phyloP scores from a whole-genome alignment of 1,284 basidiomycete species.

The Trichosporon sp. region DNA sequence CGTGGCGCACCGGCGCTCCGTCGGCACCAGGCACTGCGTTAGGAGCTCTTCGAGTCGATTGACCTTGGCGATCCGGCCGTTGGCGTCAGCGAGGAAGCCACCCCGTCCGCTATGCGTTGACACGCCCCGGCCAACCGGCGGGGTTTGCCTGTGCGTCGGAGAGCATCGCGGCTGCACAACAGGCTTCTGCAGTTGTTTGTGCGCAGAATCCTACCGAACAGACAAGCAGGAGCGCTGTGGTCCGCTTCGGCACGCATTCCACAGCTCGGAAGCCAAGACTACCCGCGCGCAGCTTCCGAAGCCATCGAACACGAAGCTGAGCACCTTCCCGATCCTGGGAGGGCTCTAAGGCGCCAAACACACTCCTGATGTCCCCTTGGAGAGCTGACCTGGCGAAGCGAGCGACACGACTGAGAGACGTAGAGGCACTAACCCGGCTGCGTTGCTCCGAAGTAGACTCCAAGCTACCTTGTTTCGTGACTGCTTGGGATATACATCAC shows the following conservation, averaged over 20 bases:
- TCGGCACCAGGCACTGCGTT: background rate
- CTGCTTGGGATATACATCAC: background rate
- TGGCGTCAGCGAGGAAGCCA: background rate
- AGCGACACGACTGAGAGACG: no score
- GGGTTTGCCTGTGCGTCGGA: background rate
- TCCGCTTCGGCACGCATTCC: background rate
- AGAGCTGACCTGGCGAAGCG: background rate
- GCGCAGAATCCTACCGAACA: background rate
- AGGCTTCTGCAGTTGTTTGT: background rate
- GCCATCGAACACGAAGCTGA: no score
- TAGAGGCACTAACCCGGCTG: background rate
- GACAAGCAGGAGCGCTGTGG: background rate
- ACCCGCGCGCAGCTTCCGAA: background rate
- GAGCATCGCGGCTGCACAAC: background rate
- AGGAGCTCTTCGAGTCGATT: background rate
- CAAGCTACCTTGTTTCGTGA: background rate
- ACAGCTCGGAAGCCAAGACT: background rate
- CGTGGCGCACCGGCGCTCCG: background rate
- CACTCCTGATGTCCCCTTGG: no score
- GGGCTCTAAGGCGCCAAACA: no score
- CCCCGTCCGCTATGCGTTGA: background rate
- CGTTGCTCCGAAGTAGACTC: background rate
- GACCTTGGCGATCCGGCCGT: background rate
- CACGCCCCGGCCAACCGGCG: background rate
- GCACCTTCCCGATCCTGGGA: no score